Evolutionary conservation across 208 protist species (phyloP).

Genomic region (Acanthamoeba divionensis): DNA sequence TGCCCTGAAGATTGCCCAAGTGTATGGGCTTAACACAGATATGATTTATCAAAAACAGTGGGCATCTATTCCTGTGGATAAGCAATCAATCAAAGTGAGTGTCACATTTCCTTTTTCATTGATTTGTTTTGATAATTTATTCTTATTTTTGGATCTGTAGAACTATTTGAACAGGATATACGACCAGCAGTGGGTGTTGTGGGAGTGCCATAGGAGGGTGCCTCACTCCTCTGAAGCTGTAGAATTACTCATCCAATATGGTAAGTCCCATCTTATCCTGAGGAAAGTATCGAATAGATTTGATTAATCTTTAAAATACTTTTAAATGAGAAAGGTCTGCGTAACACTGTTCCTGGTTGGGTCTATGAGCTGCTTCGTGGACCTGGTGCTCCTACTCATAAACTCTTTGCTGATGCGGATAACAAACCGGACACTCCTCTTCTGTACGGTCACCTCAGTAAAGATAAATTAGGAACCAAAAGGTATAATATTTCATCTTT

Average conservation of each 20-base stretch:
- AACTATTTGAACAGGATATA: constrained; percentile 24
- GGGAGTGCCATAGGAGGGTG: constrained; percentile 16
- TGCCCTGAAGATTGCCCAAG: constrained; percentile 15
- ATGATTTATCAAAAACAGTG: constrained; percentile 48
- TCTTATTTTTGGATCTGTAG: background rate
- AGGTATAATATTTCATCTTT: too few relatives aligned
- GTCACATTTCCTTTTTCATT: background rate
- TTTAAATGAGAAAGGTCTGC: background rate
- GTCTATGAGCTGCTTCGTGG: background rate
- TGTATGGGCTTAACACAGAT: constrained; percentile 23
- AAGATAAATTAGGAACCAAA: too few relatives aligned
- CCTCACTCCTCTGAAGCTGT: background rate
- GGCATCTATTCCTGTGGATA: background rate
- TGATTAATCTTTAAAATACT: too few relatives aligned
- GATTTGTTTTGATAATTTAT: background rate
- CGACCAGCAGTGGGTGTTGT: constrained; percentile 37
- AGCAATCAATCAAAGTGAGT: constrained; percentile 1
- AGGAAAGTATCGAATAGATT: too few relatives aligned
- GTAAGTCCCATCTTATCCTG: background rate
- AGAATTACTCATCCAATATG: constrained; percentile 3
- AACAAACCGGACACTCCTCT: too few relatives aligned
- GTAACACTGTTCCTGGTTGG: background rate
- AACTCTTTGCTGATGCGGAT: too few relatives aligned
- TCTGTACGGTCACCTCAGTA: too few relatives aligned
- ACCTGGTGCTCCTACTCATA: too few relatives aligned